A percentile compares a stretch with the other conserved stretches of the same genome.
phyloP scores from a whole-genome alignment of 2,329 filamentous ascomycete genomes.

The Alternaria burnsii region DNA sequence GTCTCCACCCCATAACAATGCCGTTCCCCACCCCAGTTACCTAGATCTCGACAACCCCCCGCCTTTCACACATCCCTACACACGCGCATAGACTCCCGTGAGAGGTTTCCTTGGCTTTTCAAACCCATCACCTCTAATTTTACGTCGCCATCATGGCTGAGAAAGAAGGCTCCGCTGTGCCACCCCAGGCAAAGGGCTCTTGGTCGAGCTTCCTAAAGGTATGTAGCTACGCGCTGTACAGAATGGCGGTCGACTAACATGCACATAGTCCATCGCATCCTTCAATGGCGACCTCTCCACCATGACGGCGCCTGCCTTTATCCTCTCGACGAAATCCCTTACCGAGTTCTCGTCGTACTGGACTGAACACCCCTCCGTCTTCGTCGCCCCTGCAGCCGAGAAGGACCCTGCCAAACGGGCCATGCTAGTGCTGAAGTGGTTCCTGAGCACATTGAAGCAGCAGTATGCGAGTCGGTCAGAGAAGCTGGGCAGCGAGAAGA shows the following conservation, averaged over 20 bases:
- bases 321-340: slow-evolving; percentile 63
- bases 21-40: slow-evolving; percentile 6
- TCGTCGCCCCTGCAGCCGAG: slow-evolving; percentile 83
- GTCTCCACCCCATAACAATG: slow-evolving; percentile 20
- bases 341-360: slow-evolving; percentile 66
- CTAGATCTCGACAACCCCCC: slow-evolving; percentile 2
- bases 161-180: slow-evolving; percentile 58
- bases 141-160: slow-evolving; percentile 29
- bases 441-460: slow-evolving; percentile 89
- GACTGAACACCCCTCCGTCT: slow-evolving; percentile 68
- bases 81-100: slow-evolving; percentile 3
- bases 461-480: slow-evolving; percentile 81
- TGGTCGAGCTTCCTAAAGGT: slow-evolving; percentile 62
- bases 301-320: slow-evolving; percentile 65
- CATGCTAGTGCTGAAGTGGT: slow-evolving; percentile 93
- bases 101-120: neutral
- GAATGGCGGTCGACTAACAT: slow-evolving; percentile 7
- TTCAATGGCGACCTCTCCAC: slow-evolving; percentile 66
- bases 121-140: too few relatives aligned
- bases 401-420: slow-evolving; percentile 82
- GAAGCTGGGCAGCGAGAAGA: slow-evolving; percentile 90
- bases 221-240: slow-evolving; percentile 4
- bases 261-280: slow-evolving; percentile 59
- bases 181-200: slow-evolving; percentile 56
- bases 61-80: slow-evolving; percentile 12